Evolutionary conservation across 176 grass and related monocot species (phyloP).

Genomic region (bread wheat (Triticum aestivum)): DNA sequence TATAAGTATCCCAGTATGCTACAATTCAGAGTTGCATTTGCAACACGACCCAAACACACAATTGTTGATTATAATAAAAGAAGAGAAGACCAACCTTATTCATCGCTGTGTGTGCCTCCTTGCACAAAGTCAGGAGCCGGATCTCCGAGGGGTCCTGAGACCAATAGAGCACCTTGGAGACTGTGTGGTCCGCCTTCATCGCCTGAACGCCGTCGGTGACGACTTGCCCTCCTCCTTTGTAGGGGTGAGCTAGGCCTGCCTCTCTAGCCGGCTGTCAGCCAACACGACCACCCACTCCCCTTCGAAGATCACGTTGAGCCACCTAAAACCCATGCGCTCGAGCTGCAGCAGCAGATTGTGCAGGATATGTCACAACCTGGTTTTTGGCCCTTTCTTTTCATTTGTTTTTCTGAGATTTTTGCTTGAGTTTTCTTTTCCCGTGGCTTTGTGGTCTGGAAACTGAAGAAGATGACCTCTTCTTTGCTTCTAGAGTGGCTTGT

Average conservation of each 20-base stretch:
- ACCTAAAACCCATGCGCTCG: conserved; percentile 86
- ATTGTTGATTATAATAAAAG: too few relatives aligned
- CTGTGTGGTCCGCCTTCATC: conserved; percentile 88
- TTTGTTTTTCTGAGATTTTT: too few relatives aligned
- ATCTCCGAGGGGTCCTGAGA: conserved; percentile 51
- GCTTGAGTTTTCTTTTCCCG: too few relatives aligned
- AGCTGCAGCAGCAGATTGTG: conserved; percentile 72
- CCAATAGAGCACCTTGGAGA: conserved; percentile 94
- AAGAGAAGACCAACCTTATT: too few relatives aligned
- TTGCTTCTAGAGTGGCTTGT: too few relatives aligned
- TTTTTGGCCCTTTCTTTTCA: too few relatives aligned
- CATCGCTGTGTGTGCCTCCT: conserved; percentile 43
- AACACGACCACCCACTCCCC: conserved; percentile 77
- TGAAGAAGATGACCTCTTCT: too few relatives aligned
- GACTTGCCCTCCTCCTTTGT: conserved; percentile 80
- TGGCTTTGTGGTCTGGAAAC: too few relatives aligned
- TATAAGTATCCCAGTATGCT: too few relatives aligned
- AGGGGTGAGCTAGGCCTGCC: conserved; percentile 63
- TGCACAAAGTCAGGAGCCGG: conserved; percentile 45
- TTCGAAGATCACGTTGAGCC: conserved; percentile 82
- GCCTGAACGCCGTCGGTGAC: conserved; percentile 45
- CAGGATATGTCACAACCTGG: background rate
- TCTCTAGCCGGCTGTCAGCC: conserved; percentile 61
- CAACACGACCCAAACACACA: too few relatives aligned
- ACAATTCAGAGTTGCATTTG: too few relatives aligned